Percentiles rank a stretch among this genome's conserved stretches.
Conservation (phyloP, 2,329 filamentous ascomycete genomes). For the Helminthosporium solani region DNA sequence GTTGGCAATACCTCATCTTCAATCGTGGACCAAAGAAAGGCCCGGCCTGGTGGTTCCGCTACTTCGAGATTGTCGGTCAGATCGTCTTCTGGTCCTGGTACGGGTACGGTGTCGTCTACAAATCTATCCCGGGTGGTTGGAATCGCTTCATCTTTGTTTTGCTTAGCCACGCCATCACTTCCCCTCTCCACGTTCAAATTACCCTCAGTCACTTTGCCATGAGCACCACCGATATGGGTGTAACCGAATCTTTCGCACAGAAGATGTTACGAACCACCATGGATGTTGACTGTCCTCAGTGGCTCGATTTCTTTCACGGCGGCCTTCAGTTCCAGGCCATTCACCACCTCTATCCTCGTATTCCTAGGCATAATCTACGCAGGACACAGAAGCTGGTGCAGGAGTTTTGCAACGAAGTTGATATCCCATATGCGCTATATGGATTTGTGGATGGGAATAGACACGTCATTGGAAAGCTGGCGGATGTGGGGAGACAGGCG, state of each 20-base stretch:
- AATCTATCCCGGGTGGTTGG: slow-evolving; percentile 58
- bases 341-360: slow-evolving; percentile 68
- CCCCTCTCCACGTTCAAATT: slow-evolving; percentile 71
- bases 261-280: slow-evolving; percentile 71
- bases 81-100: slow-evolving; percentile 67
- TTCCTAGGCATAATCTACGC: slow-evolving; percentile 68
- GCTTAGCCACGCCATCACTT: slow-evolving; percentile 64
- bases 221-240: slow-evolving; percentile 65
- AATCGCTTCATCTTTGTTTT: slow-evolving; percentile 63
- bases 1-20: slow-evolving; percentile 64
- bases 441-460: slow-evolving; percentile 65
- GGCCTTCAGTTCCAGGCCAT: slow-evolving; percentile 72
- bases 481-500: slow-evolving; percentile 63
- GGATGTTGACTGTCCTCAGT: slow-evolving; percentile 71
- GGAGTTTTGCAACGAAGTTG: slow-evolving; percentile 65
- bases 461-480: slow-evolving; percentile 55
- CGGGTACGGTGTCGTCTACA: slow-evolving; percentile 65
- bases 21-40: slow-evolving; percentile 57
- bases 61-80: slow-evolving; percentile 64
- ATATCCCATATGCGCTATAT: slow-evolving; percentile 62
- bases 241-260: slow-evolving; percentile 66
- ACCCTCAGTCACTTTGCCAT: slow-evolving; percentile 73
- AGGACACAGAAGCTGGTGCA: slow-evolving; percentile 60
- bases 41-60: slow-evolving; percentile 67
- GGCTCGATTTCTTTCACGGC: slow-evolving; percentile 72